These are phyloP conservation scores for Colletotrichum truncatum DNA, from an alignment of 2,329 filamentous ascomycete genomes.

Conservation along the genomic window DNA sequence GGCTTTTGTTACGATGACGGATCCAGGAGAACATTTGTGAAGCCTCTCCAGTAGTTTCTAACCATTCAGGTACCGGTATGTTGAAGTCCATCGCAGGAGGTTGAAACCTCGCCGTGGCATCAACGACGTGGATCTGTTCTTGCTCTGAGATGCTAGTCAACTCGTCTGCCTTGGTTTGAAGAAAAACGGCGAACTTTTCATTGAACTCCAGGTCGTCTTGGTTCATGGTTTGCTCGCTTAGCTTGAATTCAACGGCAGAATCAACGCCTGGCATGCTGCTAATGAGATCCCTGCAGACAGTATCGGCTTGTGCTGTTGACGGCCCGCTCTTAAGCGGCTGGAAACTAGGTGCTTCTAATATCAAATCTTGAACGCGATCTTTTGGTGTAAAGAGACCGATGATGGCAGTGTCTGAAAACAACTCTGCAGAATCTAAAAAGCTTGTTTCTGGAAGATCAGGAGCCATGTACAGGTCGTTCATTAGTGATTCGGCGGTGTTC, in stretches of 20 bases:
- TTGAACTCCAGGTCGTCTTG: conserved; percentile 31
- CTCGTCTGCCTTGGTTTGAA: conserved; percentile 30
- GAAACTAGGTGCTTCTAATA: too few species aligned
- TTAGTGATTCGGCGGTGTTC: conserved; percentile 16
- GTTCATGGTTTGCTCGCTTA: background rate
- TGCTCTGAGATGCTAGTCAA: conserved; percentile 33
- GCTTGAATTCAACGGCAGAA: background rate
- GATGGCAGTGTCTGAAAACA: too few species aligned
- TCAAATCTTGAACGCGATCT: too few species aligned
- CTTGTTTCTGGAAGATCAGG: too few species aligned
- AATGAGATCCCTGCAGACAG: too few species aligned
- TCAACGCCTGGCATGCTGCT: background rate
- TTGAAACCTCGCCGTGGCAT: conserved; percentile 37
- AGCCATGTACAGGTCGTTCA: background rate
- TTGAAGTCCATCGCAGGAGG: conserved; percentile 40
- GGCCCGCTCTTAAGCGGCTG: too few species aligned
- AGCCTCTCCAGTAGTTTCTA: conserved; percentile 20
- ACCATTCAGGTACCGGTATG: conserved; percentile 36
- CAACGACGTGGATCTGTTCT: conserved; percentile 38
- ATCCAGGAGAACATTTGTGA: conserved; percentile 36
- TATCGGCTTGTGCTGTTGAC: too few species aligned
- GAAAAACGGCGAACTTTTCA: conserved; percentile 34
- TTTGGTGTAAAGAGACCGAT: too few species aligned
- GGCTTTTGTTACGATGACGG: conserved; percentile 2
- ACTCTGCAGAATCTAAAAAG: too few species aligned